Evolutionary conservation across 768 basidiomycete species (phyloP).

Genomic region (Lentinula edodes): DNA sequence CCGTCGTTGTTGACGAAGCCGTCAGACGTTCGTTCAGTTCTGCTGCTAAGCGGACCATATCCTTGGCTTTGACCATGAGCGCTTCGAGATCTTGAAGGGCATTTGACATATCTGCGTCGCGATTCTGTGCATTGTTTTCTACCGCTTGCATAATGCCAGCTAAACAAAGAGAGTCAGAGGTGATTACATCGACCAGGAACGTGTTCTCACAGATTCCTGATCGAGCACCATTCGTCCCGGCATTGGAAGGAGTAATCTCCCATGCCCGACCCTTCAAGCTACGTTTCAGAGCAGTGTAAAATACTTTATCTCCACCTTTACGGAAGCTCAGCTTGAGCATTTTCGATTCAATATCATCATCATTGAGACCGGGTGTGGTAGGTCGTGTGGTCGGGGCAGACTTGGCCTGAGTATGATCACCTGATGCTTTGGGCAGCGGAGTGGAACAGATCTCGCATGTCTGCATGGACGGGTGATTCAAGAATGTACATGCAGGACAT

Average conservation of each 20-base stretch:
- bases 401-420: conserved; percentile 25
- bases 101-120: conserved; percentile 61
- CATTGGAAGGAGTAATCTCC: conserved; percentile 38
- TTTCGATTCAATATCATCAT: conserved; percentile 29
- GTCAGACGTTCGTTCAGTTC: conserved; percentile 83
- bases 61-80: conserved; percentile 84
- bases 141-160: conserved; percentile 81
- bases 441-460: conserved; percentile 87
- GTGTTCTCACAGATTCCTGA: conserved; percentile 47
- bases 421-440: conserved; percentile 38
- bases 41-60: conserved; percentile 87
- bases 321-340: conserved; percentile 86
- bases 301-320: conserved; percentile 80
- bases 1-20: conserved; percentile 24
- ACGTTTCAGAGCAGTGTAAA: conserved; percentile 73
- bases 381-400: conserved; percentile 68
- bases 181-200: background rate
- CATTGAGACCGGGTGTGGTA: conserved; percentile 39
- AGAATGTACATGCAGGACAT: conserved; percentile 88
- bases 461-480: conserved; percentile 72
- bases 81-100: conserved; percentile 87
- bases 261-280: conserved; percentile 69
- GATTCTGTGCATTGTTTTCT: conserved; percentile 57
- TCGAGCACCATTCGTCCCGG: conserved; percentile 15
- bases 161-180: conserved; percentile 20